A percentile compares a stretch with the other conserved stretches of the same genome.
These are phyloP conservation scores for Aspergillus diversus DNA, from an alignment of 495 filamentous ascomycete species.

Conservation along the genomic window DNA sequence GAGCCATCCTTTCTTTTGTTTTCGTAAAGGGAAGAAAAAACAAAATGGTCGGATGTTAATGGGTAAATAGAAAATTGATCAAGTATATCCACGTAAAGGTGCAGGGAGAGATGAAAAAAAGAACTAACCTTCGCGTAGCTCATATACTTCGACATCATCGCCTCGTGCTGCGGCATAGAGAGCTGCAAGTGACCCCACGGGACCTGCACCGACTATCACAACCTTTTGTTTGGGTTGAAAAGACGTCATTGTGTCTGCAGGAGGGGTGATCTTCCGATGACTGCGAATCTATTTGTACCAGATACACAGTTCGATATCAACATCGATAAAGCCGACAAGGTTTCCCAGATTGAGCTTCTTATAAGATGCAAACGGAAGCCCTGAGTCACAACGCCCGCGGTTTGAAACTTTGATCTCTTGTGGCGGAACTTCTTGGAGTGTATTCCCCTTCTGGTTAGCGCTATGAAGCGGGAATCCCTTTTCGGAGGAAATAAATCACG, in stretches of 20 bases:
- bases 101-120: constrained; percentile 10
- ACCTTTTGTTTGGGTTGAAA: constrained; percentile 61
- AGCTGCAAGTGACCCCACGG: constrained; percentile 88
- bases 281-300: background rate
- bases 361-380: constrained; percentile 8
- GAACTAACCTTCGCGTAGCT: constrained; percentile 82
- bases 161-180: constrained; percentile 88
- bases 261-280: background rate
- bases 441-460: constrained; percentile 10
- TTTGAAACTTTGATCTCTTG: too few species aligned
- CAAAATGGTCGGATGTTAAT: too few species aligned
- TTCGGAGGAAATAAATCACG: background rate
- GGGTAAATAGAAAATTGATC: too few species aligned
- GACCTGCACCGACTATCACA: constrained; percentile 86
- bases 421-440: background rate
- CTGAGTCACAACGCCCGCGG: constrained; percentile 2
- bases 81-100: too few species aligned
- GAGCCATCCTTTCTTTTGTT: background rate
- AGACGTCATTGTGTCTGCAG: constrained; percentile 15
- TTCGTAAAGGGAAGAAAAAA: background rate
- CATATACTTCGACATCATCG: constrained; percentile 91
- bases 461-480: background rate
- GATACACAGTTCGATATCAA: background rate
- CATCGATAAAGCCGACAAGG: constrained; percentile 1
- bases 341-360: constrained; percentile 6